Evolutionary conservation across 2,329 filamentous ascomycete species (phyloP).

Genomic region (Seiridium cupressi): DNA sequence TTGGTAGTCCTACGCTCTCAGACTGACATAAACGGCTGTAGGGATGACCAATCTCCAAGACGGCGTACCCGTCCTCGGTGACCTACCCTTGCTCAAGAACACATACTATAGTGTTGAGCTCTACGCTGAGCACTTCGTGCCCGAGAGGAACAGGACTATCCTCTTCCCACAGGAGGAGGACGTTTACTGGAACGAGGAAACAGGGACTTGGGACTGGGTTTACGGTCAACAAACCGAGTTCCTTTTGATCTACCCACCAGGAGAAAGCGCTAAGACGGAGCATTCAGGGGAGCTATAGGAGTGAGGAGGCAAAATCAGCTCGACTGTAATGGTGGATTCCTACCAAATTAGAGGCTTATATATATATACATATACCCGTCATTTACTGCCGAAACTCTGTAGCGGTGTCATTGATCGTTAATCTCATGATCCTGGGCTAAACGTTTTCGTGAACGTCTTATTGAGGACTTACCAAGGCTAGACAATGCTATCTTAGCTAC

Average conservation of each 20-base stretch:
- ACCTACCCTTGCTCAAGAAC: conserved; percentile 40
- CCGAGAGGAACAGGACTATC: conserved; percentile 41
- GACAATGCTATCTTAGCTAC: too few species aligned
- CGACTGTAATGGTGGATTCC: too few species aligned
- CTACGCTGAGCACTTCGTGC: conserved; percentile 44
- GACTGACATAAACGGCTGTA: conserved; percentile 14
- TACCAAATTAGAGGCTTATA: too few species aligned
- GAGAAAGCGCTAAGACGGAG: not conserved
- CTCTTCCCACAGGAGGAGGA: conserved; percentile 50
- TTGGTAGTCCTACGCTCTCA: not conserved
- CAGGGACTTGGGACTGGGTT: conserved; percentile 45
- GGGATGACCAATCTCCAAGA: conserved; percentile 51
- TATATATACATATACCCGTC: too few species aligned
- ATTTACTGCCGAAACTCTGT: too few species aligned
- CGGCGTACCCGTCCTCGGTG: conserved; percentile 43
- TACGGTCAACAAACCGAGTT: conserved; percentile 45
- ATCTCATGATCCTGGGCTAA: too few species aligned
- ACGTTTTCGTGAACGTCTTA: too few species aligned
- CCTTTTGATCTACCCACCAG: conserved; percentile 28
- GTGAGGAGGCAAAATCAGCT: not conserved
- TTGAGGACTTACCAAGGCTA: too few species aligned
- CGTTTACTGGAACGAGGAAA: conserved; percentile 41
- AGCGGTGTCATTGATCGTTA: too few species aligned
- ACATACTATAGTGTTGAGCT: conserved; percentile 52
- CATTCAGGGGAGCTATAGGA: not conserved